Conservation (phyloP, 441 rosid species). For the Bruguiera hainesii region DNA sequence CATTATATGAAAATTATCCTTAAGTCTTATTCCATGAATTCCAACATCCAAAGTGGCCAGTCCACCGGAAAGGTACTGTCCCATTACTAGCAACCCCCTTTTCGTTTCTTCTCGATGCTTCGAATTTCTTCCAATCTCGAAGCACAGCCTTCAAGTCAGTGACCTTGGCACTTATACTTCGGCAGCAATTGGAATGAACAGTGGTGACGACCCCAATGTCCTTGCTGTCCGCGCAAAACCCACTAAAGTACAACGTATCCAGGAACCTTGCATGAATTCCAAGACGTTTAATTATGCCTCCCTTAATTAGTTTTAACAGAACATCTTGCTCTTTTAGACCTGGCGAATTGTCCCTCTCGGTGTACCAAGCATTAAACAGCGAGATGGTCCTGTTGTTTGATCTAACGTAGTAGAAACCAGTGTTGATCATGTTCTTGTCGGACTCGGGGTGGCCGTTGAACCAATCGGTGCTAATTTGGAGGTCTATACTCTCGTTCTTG, state of each 20-base stretch:
- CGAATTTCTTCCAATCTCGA: conserved; percentile 59
- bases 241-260: conserved; percentile 53
- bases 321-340: conserved; percentile 82
- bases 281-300: conserved; percentile 34
- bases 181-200: conserved; percentile 81
- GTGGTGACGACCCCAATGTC: conserved; percentile 49
- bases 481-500: conserved; percentile 43
- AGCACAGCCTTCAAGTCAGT: conserved; percentile 51
- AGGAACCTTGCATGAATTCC: conserved; percentile 43
- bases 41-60: conserved; percentile 36
- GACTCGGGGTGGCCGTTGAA: conserved; percentile 35
- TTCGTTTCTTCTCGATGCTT: conserved; percentile 1
- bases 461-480: conserved; percentile 63
- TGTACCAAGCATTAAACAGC: conserved; percentile 58
- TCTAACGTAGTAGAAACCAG: conserved; percentile 58
- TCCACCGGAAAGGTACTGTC: conserved; percentile 34
- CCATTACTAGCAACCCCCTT: neutral
- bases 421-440: conserved; percentile 44
- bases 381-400: conserved; percentile 73
- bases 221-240: conserved; percentile 58
- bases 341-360: conserved; percentile 41
- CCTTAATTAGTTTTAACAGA: conserved; percentile 28
- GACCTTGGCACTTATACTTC: conserved; percentile 58
- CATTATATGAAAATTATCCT: too few relatives aligned
- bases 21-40: conserved; percentile 36